Evolutionary conservation across 768 basidiomycete genomes (phyloP), one percentile per base, ranked within the genome.

Genomic region (Gloeophyllum trabeum): DNA sequence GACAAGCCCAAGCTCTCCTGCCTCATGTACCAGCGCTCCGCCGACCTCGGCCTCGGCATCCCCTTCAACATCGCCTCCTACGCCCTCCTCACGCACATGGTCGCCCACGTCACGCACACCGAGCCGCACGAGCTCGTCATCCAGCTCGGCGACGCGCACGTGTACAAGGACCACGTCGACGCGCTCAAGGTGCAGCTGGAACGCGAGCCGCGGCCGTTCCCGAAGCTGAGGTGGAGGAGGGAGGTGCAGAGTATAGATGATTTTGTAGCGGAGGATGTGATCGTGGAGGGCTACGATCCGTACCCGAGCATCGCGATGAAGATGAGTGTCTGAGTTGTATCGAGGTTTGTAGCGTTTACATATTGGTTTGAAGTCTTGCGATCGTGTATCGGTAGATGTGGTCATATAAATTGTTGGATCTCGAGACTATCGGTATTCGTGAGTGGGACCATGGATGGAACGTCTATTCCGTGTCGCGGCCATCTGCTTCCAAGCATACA

Each of bases 11-110:
- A 74, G 43, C 80, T 98, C 14, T 93, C 90, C 6, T 97, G 93
- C 60, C 71, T 94, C 35, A 92, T 98, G 91, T 97, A 82, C 66
- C 94, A 98, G 56, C 87, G 96, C 37, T 97, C 94, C 10, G 93
- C 93, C 14, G 94, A 99, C 58, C 75, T 97, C 5, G 94, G 94
- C 1, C 86, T 99, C 28, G 94, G 94, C 2, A 88, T 99, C 39
- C 94, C 94, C 0, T 99, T 99, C 75, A 99, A 99, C 62, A 98
- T 99, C 61, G 96, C 94, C 10, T 98, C 96, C 0, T 99, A 98
- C 61, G 87, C 96, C 4, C 75, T 99, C 18, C 77, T 99, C 42
- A 96, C 93, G 0, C 92, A 97, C 61, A 92, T 99, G 88, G 77
- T 99, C 48, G 93, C 94, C n/a, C 81, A 76, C 20, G 79, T 96